Conservation (phyloP, 768 basidiomycete genomes). For the Boletus vermiculosoides region DNA sequence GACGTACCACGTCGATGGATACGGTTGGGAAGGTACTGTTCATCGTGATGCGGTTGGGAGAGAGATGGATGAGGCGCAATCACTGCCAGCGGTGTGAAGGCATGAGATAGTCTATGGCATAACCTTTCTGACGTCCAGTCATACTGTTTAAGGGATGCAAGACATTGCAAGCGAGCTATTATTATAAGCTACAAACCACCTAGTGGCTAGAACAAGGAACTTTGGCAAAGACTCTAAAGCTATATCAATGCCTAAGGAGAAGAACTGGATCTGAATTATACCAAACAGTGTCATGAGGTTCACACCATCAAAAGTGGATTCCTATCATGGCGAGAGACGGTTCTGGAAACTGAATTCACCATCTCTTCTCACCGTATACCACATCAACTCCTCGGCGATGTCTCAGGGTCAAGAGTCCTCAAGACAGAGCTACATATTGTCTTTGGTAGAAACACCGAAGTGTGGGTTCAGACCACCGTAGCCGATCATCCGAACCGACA, state of each 20-base stretch:
- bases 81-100: not conserved
- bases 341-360: not conserved
- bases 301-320: not conserved
- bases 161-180: not conserved
- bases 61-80: not conserved
- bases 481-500: not conserved
- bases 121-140: not conserved
- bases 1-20: slow-evolving; percentile 32
- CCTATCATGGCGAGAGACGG: not conserved
- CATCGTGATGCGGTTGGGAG: slow-evolving; percentile 18
- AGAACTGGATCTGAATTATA: not conserved
- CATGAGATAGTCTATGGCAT: not conserved
- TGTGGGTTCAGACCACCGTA: not conserved
- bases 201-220: not conserved
- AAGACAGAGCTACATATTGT: not conserved
- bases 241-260: not conserved
- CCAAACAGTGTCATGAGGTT: not conserved
- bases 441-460: not conserved
- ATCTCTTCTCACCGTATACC: not conserved
- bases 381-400: not conserved
- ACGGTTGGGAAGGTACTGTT: slow-evolving; percentile 28
- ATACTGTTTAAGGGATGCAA: not conserved
- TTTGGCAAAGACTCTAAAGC: not conserved
- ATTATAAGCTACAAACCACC: not conserved
- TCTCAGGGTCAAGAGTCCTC: not conserved